These are phyloP conservation scores for Pharus latifolius DNA, from an alignment of 176 grass and related monocot genomes.

Conservation along the genomic window DNA sequence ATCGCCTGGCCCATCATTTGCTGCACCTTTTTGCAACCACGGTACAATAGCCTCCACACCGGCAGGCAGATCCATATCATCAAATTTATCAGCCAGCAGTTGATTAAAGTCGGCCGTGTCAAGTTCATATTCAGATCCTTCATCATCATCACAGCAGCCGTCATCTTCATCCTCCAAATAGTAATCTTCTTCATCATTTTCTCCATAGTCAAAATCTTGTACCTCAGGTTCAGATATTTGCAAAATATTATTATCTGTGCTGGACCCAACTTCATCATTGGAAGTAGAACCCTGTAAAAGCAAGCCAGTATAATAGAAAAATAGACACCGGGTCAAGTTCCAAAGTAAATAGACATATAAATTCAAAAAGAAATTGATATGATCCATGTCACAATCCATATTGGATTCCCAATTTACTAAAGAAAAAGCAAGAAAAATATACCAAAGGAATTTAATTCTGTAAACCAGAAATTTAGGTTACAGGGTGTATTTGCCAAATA, in stretches of 20 bases:
- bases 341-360: too few relatives aligned
- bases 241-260: conserved; percentile 23
- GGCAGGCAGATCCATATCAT: conserved; percentile 67
- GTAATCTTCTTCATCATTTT: conserved; percentile 53
- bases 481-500: too few relatives aligned
- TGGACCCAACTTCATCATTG: conserved; percentile 27
- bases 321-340: too few relatives aligned
- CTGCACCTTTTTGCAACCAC: conserved; percentile 32
- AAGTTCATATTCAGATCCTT: conserved; percentile 32
- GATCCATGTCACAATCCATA: too few relatives aligned
- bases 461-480: too few relatives aligned
- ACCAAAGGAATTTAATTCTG: too few relatives aligned
- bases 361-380: background rate
- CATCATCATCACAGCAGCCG: conserved; percentile 28
- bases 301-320: conserved; percentile 7
- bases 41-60: conserved; percentile 75
- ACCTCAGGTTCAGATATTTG: conserved; percentile 15
- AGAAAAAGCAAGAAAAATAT: too few relatives aligned
- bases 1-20: background rate
- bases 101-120: conserved; percentile 35
- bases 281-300: conserved; percentile 33
- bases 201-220: conserved; percentile 10
- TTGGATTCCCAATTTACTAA: too few relatives aligned
- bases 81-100: conserved; percentile 62
- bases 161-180: conserved; percentile 41